These are phyloP conservation scores for Thermothelomyces thermophilus DNA, from an alignment of 2,329 filamentous ascomycete species.

Conservation along the genomic window DNA sequence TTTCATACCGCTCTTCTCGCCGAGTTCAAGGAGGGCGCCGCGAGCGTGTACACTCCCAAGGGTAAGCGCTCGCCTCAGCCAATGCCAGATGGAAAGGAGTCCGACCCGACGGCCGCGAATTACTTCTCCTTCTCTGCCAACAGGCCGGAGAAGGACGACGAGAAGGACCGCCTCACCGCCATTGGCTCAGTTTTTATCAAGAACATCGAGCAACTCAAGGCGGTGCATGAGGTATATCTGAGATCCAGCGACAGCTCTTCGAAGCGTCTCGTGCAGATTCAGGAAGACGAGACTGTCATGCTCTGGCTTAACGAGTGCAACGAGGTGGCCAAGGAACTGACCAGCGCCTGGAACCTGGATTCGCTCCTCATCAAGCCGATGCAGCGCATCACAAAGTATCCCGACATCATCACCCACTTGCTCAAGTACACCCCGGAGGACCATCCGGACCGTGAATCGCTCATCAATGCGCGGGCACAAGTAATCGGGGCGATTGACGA, in stretches of 20 bases:
- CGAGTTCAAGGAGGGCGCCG: slow-evolving; percentile 71
- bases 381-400: slow-evolving; percentile 90
- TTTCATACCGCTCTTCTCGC: slow-evolving; percentile 78
- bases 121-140: slow-evolving; percentile 32
- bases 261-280: slow-evolving; percentile 55
- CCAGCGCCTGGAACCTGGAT: slow-evolving; percentile 88
- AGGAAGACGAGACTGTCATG: slow-evolving; percentile 57
- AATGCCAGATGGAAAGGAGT: slow-evolving; percentile 33
- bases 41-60: slow-evolving; percentile 69
- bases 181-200: slow-evolving; percentile 49
- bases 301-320: slow-evolving; percentile 94
- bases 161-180: slow-evolving; percentile 45
- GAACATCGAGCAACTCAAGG: slow-evolving; percentile 55
- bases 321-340: slow-evolving; percentile 84
- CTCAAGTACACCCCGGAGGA: slow-evolving; percentile 71
- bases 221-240: slow-evolving; percentile 55
- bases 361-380: slow-evolving; percentile 96
- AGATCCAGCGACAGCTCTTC: slow-evolving; percentile 58
- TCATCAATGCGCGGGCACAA: slow-evolving; percentile 47
- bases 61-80: slow-evolving; percentile 37
- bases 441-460: slow-evolving; percentile 70
- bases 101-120: slow-evolving; percentile 28
- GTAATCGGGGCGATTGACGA: slow-evolving; percentile 66
- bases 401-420: slow-evolving; percentile 73
- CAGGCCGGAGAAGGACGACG: slow-evolving; percentile 44